A percentile compares a stretch with the other conserved stretches of the same genome.
phyloP scores from a whole-genome alignment of 2,329 filamentous ascomycete genomes.

The Erysiphe neolycopersici region DNA sequence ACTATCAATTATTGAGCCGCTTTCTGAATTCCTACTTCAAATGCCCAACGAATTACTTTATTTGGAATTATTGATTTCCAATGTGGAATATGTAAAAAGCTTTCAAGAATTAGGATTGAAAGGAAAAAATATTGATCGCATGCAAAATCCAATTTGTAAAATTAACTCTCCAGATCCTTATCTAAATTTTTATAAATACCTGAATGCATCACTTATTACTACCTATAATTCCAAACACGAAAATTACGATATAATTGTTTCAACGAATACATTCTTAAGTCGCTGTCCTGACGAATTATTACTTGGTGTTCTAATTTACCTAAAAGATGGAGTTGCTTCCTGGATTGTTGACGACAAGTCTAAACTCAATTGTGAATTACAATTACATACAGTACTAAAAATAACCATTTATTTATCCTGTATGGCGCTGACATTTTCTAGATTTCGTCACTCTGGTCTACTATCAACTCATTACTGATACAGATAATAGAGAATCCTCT shows the following conservation, averaged over 20 bases:
- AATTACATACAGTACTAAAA: slow-evolving; percentile 20
- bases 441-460: slow-evolving; percentile 24
- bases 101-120: slow-evolving; percentile 29
- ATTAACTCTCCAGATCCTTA: slow-evolving; percentile 30
- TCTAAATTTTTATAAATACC: slow-evolving; percentile 35
- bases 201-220: slow-evolving; percentile 23
- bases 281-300: slow-evolving; percentile 19
- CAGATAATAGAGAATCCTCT: slow-evolving; percentile 20
- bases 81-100: slow-evolving; percentile 28
- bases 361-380: slow-evolving; percentile 17
- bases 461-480: slow-evolving; percentile 15
- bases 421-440: slow-evolving; percentile 8
- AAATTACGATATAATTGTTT: slow-evolving; percentile 25
- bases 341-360: slow-evolving; percentile 36
- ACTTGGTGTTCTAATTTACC: slow-evolving; percentile 25
- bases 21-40: slow-evolving; percentile 28
- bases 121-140: background rate
- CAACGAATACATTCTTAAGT: slow-evolving; percentile 16
- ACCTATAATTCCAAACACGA: slow-evolving; percentile 20
- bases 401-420: slow-evolving; percentile 1
- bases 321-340: slow-evolving; percentile 31
- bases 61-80: slow-evolving; percentile 7
- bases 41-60: slow-evolving; percentile 11
- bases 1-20: slow-evolving; percentile 40
- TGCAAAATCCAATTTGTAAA: slow-evolving; percentile 8